Percentiles rank a stretch among this genome's conserved stretches.
These are phyloP conservation scores for Asclepias syriaca DNA, from an alignment of 257 asterid genomes.

Conservation along the genomic window DNA sequence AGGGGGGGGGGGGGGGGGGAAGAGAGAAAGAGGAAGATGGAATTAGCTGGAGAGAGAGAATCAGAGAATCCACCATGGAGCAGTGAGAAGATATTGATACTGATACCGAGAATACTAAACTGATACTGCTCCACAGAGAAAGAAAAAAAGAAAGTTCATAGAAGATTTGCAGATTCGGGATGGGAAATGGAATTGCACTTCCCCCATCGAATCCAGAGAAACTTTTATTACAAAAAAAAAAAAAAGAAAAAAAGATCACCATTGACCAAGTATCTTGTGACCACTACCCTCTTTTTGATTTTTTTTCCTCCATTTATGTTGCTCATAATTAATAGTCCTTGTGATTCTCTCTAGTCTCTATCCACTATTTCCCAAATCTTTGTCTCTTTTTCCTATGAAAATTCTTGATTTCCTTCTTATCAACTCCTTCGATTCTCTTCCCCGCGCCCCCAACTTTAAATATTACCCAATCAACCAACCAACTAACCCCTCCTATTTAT, in stretches of 20 bases:
- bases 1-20: no score
- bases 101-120: conserved; percentile 3
- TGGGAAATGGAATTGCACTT: not conserved
- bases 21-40: not conserved
- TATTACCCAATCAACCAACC: conserved; percentile 17
- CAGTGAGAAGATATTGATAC: conserved; percentile 23
- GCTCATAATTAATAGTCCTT: not conserved
- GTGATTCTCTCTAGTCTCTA: conserved; percentile 7
- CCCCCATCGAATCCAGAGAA: conserved; percentile 27
- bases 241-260: conserved; percentile 29
- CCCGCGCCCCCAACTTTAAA: conserved; percentile 21
- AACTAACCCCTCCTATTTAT: not conserved
- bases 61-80: conserved; percentile 11
- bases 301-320: conserved; percentile 11
- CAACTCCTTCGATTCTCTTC: not conserved
- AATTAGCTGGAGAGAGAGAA: conserved; percentile 11
- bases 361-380: conserved; percentile 5
- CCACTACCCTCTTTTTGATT: conserved; percentile 15
- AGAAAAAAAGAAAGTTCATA: not conserved
- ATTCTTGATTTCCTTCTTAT: not conserved
- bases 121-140: not conserved
- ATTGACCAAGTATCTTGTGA: conserved; percentile 43
- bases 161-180: conserved; percentile 10
- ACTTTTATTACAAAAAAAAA: not conserved
- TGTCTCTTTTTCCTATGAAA: conserved; percentile 23